A percentile compares a stretch with the other conserved stretches of the same genome.
These are phyloP conservation scores for Microsporum audouinii DNA, from an alignment of 2,329 filamentous ascomycete genomes.

Conservation along the genomic window DNA sequence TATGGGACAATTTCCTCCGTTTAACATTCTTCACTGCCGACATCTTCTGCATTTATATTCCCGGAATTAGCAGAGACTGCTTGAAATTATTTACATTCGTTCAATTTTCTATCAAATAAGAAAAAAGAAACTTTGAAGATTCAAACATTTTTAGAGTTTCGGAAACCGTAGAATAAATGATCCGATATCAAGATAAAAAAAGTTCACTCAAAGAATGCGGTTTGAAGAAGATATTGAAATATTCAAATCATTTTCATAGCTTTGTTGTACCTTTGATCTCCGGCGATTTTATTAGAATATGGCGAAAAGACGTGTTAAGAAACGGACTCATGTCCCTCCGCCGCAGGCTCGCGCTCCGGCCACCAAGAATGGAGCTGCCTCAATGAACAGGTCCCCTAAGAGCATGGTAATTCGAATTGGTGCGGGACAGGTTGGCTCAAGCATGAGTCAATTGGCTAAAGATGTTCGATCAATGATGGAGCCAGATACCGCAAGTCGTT, in stretches of 20 bases:
- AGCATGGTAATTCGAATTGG: slow-evolving; percentile 98
- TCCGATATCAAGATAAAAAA: slow-evolving; percentile 13
- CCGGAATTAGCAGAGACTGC: not conserved
- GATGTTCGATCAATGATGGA: slow-evolving; percentile 94
- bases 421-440: slow-evolving; percentile 82
- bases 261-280: not conserved
- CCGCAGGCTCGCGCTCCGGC: slow-evolving; percentile 45
- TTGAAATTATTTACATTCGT: not conserved
- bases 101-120: slow-evolving; percentile 2
- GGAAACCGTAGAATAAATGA: slow-evolving; percentile 5
- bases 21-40: slow-evolving; percentile 28
- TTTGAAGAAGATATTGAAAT: not conserved
- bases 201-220: slow-evolving; percentile 2
- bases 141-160: slow-evolving; percentile 5
- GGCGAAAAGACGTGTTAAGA: slow-evolving; percentile 74
- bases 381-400: slow-evolving; percentile 60
- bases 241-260: not conserved
- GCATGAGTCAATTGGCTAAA: slow-evolving; percentile 78
- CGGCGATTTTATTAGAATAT: slow-evolving; percentile 37
- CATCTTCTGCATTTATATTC: slow-evolving; percentile 20
- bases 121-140: not conserved
- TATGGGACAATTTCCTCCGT: slow-evolving; percentile 30
- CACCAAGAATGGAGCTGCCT: slow-evolving; percentile 42
- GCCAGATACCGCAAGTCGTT: slow-evolving; percentile 74
- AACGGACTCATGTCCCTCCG: slow-evolving; percentile 59